Conservation (phyloP, 768 basidiomycete species). For the Cubamyces lactineus region DNA sequence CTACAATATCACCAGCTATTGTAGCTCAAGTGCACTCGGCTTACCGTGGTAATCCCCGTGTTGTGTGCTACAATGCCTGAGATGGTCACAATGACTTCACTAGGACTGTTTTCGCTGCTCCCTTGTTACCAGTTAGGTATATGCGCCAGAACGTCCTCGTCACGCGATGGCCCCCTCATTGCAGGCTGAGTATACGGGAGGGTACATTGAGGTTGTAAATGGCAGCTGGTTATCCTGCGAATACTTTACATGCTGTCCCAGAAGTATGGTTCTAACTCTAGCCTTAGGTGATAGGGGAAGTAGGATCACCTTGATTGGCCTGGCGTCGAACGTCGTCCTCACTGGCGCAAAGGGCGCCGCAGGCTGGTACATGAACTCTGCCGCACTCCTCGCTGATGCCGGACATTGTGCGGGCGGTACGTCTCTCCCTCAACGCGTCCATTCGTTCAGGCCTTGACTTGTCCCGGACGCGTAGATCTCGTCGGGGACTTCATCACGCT, state of each 20-base stretch:
- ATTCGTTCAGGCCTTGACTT: neutral
- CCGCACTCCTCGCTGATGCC: constrained; percentile 89
- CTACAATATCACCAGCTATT: too few relatives aligned
- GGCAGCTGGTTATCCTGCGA: constrained; percentile 5
- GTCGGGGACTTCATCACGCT: constrained; percentile 92
- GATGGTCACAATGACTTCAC: too few relatives aligned
- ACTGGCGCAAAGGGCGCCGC: constrained; percentile 86
- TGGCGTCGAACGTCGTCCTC: constrained; percentile 80
- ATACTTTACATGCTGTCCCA: neutral
- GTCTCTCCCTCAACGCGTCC: constrained; percentile 33
- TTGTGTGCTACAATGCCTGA: too few relatives aligned
- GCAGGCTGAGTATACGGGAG: too few relatives aligned
- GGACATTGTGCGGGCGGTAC: constrained; percentile 87
- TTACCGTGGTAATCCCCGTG: too few relatives aligned
- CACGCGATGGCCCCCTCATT: too few relatives aligned
- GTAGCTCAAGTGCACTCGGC: too few relatives aligned
- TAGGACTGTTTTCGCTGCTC: too few relatives aligned
- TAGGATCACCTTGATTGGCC: constrained; percentile 82
- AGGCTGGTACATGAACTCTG: constrained; percentile 89
- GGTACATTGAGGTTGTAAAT: neutral
- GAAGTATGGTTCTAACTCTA: neutral
- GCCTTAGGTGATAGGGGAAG: constrained; percentile 75
- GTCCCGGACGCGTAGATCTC: constrained; percentile 52
- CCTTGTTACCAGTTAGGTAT: too few relatives aligned
- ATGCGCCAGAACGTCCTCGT: too few relatives aligned